A percentile compares a stretch with the other conserved stretches of the same genome.
phyloP scores from a whole-genome alignment of 495 filamentous ascomycete species.

The Penicillium longicatenatum region DNA sequence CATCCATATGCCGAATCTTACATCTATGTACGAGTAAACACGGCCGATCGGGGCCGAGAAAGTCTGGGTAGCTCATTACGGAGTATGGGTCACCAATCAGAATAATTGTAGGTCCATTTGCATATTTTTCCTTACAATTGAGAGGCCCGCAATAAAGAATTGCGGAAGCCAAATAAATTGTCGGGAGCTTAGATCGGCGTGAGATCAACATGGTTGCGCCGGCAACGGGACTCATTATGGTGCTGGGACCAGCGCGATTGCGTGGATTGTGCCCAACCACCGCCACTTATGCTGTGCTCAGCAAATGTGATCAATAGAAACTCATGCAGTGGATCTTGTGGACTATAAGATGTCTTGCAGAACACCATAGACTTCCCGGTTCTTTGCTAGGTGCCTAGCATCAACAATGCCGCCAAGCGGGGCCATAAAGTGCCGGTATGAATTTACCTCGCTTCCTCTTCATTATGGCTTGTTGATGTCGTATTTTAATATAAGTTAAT shows the following conservation, averaged over 20 bases:
- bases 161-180: constrained; percentile 18
- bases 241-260: not conserved
- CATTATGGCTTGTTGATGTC: not conserved
- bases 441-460: not conserved
- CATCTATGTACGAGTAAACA: constrained; percentile 8
- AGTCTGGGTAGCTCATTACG: not conserved
- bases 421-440: not conserved
- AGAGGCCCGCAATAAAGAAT: constrained; percentile 18
- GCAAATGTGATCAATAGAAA: not conserved
- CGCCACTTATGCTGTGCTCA: not conserved
- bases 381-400: not conserved
- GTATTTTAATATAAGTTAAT: constrained; percentile 7
- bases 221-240: constrained; percentile 11
- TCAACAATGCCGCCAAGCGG: not conserved
- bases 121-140: constrained; percentile 1
- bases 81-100: not conserved
- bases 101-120: not conserved
- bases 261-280: not conserved
- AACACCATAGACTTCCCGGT: not conserved
- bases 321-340: not conserved
- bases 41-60: constrained; percentile 8
- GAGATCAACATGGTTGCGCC: constrained; percentile 18
- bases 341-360: not conserved
- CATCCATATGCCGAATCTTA: not conserved
- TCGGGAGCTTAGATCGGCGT: constrained; percentile 15